Percentiles rank a stretch among this genome's conserved stretches.
phyloP scores from a whole-genome alignment of 176 grass and related monocot genomes.

The Oryza officinalis region DNA sequence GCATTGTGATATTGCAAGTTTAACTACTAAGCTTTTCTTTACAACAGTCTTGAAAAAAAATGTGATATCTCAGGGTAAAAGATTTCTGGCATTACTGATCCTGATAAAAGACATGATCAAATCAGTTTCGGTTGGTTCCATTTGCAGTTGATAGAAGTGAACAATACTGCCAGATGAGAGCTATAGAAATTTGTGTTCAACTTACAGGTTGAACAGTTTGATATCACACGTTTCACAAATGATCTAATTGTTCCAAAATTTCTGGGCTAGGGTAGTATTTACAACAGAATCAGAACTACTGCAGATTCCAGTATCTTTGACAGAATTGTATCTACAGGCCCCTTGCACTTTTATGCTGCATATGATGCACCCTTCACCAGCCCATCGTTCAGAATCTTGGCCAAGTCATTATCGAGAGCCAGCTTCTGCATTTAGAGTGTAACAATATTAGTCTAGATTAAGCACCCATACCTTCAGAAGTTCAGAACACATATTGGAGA shows the following conservation, averaged over 20 bases:
- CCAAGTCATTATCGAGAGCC: slow-evolving; percentile 13
- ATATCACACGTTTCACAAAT: background rate
- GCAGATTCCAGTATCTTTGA: background rate
- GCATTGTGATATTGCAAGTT: background rate
- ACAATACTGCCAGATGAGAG: background rate
- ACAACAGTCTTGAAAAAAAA: background rate
- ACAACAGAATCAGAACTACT: slow-evolving; percentile 33
- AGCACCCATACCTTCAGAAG: background rate
- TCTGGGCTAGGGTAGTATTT: slow-evolving; percentile 33
- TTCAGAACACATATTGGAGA: background rate
- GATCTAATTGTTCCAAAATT: background rate
- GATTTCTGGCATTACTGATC: background rate
- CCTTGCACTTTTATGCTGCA: slow-evolving; percentile 18
- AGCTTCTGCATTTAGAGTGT: slow-evolving; percentile 34
- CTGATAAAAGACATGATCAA: background rate
- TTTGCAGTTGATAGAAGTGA: background rate
- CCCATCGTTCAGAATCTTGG: slow-evolving; percentile 29
- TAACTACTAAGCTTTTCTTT: background rate
- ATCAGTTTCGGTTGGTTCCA: background rate
- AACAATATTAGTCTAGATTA: background rate
- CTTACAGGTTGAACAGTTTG: slow-evolving; percentile 9
- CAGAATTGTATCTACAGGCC: slow-evolving; percentile 15
- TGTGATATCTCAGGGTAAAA: background rate
- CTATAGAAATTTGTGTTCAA: background rate
- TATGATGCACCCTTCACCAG: slow-evolving; percentile 25